phyloP scores from a whole-genome alignment of 495 filamentous ascomycete genomes.

The Glutinoglossum americanum region DNA sequence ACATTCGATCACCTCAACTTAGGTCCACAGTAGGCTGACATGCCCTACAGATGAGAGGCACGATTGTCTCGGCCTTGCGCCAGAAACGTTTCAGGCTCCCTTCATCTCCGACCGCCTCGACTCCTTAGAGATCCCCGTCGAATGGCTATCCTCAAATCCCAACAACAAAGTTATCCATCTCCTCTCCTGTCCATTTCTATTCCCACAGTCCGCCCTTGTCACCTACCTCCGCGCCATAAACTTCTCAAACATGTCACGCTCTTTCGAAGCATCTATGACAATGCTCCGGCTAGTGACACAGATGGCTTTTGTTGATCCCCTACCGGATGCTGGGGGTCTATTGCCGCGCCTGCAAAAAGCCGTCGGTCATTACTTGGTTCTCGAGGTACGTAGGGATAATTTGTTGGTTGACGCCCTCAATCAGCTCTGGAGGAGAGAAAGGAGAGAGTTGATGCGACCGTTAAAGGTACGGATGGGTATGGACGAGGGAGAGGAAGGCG shows the following conservation, averaged over 20 bases:
- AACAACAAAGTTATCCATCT: conserved; percentile 51
- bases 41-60: conserved; percentile 31
- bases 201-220: conserved; percentile 47
- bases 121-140: conserved; percentile 46
- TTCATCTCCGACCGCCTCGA: conserved; percentile 63
- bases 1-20: background rate
- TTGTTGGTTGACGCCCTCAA: conserved; percentile 62
- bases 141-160: conserved; percentile 39
- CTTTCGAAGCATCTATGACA: conserved; percentile 47
- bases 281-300: conserved; percentile 36
- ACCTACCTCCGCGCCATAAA: conserved; percentile 83
- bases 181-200: conserved; percentile 63
- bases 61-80: conserved; percentile 36
- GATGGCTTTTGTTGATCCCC: conserved; percentile 26
- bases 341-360: conserved; percentile 39
- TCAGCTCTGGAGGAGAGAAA: conserved; percentile 70
- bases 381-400: conserved; percentile 49
- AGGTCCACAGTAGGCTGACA: background rate
- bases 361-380: conserved; percentile 48
- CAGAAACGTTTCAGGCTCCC: conserved; percentile 48
- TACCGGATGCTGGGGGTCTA: conserved; percentile 28
- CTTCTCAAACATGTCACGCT: conserved; percentile 55
- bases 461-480: conserved; percentile 74
- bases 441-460: conserved; percentile 60
- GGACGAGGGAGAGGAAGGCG: conserved; percentile 62